These are phyloP conservation scores for Phytophthora nicotianae DNA, from an alignment of 352 stramenopile species.

Conservation along the genomic window DNA sequence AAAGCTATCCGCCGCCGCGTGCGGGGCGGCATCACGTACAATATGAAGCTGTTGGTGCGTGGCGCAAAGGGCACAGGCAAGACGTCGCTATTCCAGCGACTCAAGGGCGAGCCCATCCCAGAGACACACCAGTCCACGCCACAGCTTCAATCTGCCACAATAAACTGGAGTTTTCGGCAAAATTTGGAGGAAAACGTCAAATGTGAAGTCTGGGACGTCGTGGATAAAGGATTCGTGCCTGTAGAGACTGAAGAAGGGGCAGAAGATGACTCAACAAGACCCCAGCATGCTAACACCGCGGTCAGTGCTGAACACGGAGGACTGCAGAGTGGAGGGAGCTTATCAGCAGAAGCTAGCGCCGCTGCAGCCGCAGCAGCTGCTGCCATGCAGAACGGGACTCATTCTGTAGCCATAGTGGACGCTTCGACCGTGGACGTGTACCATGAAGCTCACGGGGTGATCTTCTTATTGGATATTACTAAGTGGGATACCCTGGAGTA, in stretches of 20 bases:
- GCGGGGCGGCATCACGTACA: slow-evolving; percentile 87
- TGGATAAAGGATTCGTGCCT: slow-evolving; percentile 73
- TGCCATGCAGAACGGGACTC: slow-evolving; percentile 41
- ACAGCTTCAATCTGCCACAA: slow-evolving; percentile 88
- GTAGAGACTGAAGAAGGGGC: slow-evolving; percentile 3
- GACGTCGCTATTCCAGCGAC: slow-evolving; percentile 84
- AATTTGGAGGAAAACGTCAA: slow-evolving; percentile 85
- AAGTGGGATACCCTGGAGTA: slow-evolving; percentile 86
- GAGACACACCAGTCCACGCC: slow-evolving; percentile 72
- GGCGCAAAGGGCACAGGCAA: slow-evolving; percentile 88
- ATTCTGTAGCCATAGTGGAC: slow-evolving; percentile 78
- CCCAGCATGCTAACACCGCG: neutral
- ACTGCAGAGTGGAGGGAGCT: slow-evolving; percentile 15
- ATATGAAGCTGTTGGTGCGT: slow-evolving; percentile 92
- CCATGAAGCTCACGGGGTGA: slow-evolving; percentile 84
- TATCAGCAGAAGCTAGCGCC: slow-evolving; percentile 31
- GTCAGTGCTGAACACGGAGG: slow-evolving; percentile 22
- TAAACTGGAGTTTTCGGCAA: slow-evolving; percentile 82
- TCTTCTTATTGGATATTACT: slow-evolving; percentile 90
- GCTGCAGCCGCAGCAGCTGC: slow-evolving; percentile 21
- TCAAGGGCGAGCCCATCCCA: slow-evolving; percentile 83
- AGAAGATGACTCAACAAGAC: neutral
- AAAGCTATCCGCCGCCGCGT: slow-evolving; percentile 80
- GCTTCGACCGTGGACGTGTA: slow-evolving; percentile 90
- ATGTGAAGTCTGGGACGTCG: slow-evolving; percentile 93